These are phyloP conservation scores for Cyberlindnera bimundalis DNA, from an alignment of 805 yeast genomes.

Conservation along the genomic window DNA sequence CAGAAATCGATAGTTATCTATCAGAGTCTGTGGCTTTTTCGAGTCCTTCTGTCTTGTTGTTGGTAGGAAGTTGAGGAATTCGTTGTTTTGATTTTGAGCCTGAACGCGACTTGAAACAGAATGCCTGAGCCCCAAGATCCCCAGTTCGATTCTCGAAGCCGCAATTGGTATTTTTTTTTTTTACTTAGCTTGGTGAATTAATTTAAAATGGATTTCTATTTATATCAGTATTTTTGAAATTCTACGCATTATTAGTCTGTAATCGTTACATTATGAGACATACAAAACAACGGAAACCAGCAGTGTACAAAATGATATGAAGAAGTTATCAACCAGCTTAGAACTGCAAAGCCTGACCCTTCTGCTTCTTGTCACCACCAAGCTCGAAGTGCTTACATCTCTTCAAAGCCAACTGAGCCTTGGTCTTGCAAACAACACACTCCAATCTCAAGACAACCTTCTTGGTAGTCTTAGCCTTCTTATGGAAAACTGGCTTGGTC, in stretches of 20 bases:
- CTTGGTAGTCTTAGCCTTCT: slow-evolving; percentile 99
- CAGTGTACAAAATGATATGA: slow-evolving; percentile 17
- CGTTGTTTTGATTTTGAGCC: too few species aligned
- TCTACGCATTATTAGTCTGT: slow-evolving; percentile 10
- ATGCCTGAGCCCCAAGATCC: background rate
- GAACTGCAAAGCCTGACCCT: slow-evolving; percentile 99
- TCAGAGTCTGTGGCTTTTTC: too few species aligned
- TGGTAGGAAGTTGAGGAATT: background rate
- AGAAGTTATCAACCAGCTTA: slow-evolving; percentile 41
- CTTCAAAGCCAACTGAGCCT: slow-evolving; percentile 96
- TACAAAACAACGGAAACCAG: slow-evolving; percentile 25
- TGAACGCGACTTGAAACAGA: background rate
- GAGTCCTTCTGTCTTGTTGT: too few species aligned
- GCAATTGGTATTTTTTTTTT: too few species aligned
- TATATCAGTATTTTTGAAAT: background rate
- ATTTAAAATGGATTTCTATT: background rate
- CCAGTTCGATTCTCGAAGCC: background rate
- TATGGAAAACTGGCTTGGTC: slow-evolving; percentile 99
- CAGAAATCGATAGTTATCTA: too few species aligned
- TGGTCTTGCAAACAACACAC: slow-evolving; percentile 98
- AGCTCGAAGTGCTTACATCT: slow-evolving; percentile 99
- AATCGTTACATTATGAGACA: slow-evolving; percentile 28
- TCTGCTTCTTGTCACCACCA: slow-evolving; percentile 99
- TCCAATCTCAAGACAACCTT: slow-evolving; percentile 99
- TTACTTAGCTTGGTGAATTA: too few species aligned